phyloP scores from a whole-genome alignment of 768 basidiomycete genomes.

The Macrocybe gigantea region DNA sequence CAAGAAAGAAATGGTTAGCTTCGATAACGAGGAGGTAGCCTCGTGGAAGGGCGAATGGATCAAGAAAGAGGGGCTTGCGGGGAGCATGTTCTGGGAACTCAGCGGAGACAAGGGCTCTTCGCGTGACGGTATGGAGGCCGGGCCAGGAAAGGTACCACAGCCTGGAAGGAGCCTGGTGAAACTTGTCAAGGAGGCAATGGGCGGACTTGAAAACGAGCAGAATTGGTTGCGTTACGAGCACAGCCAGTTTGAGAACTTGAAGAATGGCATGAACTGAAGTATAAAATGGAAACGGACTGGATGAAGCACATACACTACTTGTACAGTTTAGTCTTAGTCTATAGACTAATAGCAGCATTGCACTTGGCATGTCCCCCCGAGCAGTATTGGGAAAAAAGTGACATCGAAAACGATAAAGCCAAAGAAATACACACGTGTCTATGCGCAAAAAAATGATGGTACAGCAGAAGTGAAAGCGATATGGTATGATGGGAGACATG shows the following conservation, averaged over 20 bases:
- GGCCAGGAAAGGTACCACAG: conserved; percentile 68
- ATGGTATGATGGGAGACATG: too few relatives aligned
- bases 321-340: too few relatives aligned
- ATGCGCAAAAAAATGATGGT: too few relatives aligned
- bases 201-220: conserved; percentile 51
- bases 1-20: conserved; percentile 78
- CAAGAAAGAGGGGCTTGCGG: conserved; percentile 66
- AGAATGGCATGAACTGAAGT: conserved; percentile 49
- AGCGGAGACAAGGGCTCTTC: conserved; percentile 75
- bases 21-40: conserved; percentile 66
- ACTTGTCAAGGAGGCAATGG: conserved; percentile 77
- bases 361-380: too few relatives aligned
- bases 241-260: conserved; percentile 79
- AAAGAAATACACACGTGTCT: too few relatives aligned
- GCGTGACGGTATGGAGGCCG: conserved; percentile 70
- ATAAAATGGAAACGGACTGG: not conserved
- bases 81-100: conserved; percentile 94
- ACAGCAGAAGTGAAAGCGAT: too few relatives aligned
- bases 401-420: too few relatives aligned
- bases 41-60: conserved; percentile 80
- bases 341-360: conserved; percentile 3
- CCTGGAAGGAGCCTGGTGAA: conserved; percentile 67
- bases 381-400: too few relatives aligned
- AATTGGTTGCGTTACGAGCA: conserved; percentile 83
- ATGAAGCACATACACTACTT: too few relatives aligned